Percentiles rank a stretch among this genome's conserved stretches.
These are phyloP conservation scores for Excoecaria cochinchinensis DNA, from an alignment of 345 rosid species.

Conservation along the genomic window DNA sequence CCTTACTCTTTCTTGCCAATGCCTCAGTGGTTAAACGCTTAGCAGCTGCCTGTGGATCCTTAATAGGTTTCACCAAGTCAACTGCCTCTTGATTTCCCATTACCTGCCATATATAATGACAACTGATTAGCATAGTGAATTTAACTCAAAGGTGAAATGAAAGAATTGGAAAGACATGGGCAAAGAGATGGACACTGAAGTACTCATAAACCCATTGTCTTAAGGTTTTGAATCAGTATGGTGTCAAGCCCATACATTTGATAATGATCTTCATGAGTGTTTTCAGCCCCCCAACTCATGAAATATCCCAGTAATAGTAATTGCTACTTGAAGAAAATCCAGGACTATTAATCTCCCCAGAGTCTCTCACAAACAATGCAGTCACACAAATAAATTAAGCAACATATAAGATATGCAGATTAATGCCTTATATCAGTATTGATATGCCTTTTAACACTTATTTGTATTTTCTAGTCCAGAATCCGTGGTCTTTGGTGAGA, in stretches of 20 bases:
- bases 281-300: too few species aligned
- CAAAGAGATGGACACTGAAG: not conserved
- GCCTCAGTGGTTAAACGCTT: slow-evolving; percentile 55
- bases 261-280: not conserved
- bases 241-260: not conserved
- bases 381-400: too few species aligned
- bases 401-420: too few species aligned
- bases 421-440: too few species aligned
- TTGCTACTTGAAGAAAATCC: too few species aligned
- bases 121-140: not conserved
- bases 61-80: slow-evolving; percentile 44
- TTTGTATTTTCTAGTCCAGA: too few species aligned
- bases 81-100: slow-evolving; percentile 49
- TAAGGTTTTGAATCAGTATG: not conserved
- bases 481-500: too few species aligned
- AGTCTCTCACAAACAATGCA: too few species aligned
- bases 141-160: not conserved
- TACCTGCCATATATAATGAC: slow-evolving; percentile 28
- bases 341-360: too few species aligned
- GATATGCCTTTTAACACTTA: too few species aligned
- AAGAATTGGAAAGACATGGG: not conserved
- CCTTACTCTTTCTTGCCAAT: slow-evolving; percentile 57
- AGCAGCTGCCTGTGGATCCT: slow-evolving; percentile 55
- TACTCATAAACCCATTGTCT: not conserved
- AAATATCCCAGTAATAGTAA: too few species aligned